Conservation (phyloP, 257 asterid genomes). For the Nicotiana attenuata region DNA sequence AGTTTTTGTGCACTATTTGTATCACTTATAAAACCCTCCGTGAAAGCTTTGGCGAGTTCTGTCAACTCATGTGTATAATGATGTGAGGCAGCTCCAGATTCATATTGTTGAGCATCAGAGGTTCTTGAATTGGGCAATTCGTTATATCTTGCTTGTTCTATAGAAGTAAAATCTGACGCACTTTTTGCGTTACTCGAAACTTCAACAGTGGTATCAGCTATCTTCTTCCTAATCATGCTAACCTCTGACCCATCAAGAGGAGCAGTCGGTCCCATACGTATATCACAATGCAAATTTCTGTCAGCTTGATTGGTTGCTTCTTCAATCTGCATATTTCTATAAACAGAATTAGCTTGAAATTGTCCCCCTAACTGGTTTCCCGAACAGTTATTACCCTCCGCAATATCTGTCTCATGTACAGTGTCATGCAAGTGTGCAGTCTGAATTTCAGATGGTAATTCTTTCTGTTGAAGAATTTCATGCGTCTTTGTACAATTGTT, state of each 20-base stretch:
- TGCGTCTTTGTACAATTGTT: slow-evolving; percentile 19
- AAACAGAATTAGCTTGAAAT: slow-evolving; percentile 6
- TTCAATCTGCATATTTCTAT: slow-evolving; percentile 14
- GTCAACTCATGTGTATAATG: slow-evolving; percentile 14
- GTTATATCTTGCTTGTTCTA: slow-evolving; percentile 3
- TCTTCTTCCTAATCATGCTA: slow-evolving; percentile 19
- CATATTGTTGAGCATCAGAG: slow-evolving; percentile 21
- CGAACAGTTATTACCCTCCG: not conserved
- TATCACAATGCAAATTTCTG: slow-evolving; percentile 24
- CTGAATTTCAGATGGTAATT: slow-evolving; percentile 13
- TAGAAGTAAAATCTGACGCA: slow-evolving; percentile 19
- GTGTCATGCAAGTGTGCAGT: slow-evolving; percentile 4
- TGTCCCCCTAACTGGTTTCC: slow-evolving; percentile 3
- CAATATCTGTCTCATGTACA: not conserved
- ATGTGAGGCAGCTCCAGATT: slow-evolving; percentile 24
- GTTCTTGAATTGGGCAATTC: slow-evolving; percentile 19
- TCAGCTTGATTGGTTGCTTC: not conserved
- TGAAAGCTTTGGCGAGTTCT: slow-evolving; percentile 23
- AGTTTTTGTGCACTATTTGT: slow-evolving; percentile 21
- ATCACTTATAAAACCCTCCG: slow-evolving; percentile 22
- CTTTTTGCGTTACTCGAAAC: slow-evolving; percentile 12
- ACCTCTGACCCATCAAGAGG: slow-evolving; percentile 21
- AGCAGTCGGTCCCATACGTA: slow-evolving; percentile 13
- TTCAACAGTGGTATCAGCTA: slow-evolving; percentile 17
- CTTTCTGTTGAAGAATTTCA: slow-evolving; percentile 20